Percentiles rank a stretch among this genome's conserved stretches.
These are phyloP conservation scores for Russula sp. DNA, from an alignment of 768 basidiomycete species.

Conservation along the genomic window DNA sequence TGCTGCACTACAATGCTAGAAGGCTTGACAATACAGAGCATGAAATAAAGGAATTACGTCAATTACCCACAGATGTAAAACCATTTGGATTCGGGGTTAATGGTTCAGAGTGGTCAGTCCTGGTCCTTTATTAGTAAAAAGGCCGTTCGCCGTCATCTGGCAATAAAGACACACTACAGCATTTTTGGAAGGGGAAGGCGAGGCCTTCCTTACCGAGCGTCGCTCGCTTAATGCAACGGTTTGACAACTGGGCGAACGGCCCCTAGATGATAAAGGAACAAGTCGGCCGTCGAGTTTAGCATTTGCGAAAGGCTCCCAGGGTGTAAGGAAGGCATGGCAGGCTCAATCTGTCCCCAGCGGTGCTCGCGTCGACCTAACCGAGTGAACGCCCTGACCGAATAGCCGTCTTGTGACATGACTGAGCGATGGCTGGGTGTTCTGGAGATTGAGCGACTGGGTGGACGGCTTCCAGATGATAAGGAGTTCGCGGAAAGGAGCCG, in stretches of 20 bases:
- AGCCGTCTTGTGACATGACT: slow-evolving; percentile 57
- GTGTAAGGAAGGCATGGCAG: too few species aligned
- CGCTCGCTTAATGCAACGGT: background rate
- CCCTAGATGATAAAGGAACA: background rate
- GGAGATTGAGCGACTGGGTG: slow-evolving; percentile 61
- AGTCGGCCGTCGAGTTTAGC: background rate
- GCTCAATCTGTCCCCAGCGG: background rate
- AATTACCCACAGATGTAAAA: too few species aligned
- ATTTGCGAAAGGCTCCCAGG: background rate
- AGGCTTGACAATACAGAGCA: too few species aligned
- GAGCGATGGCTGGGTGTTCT: slow-evolving; percentile 45
- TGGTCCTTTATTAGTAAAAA: too few species aligned
- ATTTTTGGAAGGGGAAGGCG: too few species aligned
- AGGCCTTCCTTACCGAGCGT: too few species aligned
- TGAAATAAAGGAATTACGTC: too few species aligned
- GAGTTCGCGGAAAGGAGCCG: slow-evolving; percentile 69
- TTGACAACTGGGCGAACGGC: background rate
- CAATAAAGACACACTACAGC: too few species aligned
- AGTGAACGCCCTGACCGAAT: slow-evolving; percentile 44
- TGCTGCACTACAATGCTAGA: too few species aligned
- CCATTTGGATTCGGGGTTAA: too few species aligned
- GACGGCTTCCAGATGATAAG: slow-evolving; percentile 43
- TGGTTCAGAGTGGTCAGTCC: too few species aligned
- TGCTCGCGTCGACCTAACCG: background rate
- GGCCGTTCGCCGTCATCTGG: too few species aligned